Percentiles rank a stretch among this genome's conserved stretches.
Conservation (phyloP, 306 rosid genomes). For the Potentilla sterilis region DNA sequence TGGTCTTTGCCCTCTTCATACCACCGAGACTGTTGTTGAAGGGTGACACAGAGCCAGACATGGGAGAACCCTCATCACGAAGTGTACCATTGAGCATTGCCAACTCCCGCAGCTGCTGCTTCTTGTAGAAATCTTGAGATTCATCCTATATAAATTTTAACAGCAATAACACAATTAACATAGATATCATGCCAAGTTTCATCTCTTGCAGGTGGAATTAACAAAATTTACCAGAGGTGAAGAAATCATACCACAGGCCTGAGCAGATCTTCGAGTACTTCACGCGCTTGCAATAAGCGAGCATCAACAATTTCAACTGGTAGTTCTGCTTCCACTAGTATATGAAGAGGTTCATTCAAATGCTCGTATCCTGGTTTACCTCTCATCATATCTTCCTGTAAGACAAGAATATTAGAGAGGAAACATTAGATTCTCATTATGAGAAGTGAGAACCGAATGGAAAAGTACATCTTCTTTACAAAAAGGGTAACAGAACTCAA, state of each 20-base stretch:
- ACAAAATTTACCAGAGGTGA: slow-evolving; percentile 13
- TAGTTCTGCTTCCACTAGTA: slow-evolving; percentile 84
- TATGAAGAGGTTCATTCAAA: slow-evolving; percentile 89
- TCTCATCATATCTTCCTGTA: slow-evolving; percentile 90
- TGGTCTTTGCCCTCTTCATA: slow-evolving; percentile 98
- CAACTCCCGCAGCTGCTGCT: slow-evolving; percentile 92
- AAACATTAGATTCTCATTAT: neutral
- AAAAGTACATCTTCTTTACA: neutral
- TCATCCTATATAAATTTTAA: slow-evolving; percentile 53
- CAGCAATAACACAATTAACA: neutral
- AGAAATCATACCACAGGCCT: slow-evolving; percentile 57
- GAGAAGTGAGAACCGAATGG: neutral
- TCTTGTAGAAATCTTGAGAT: slow-evolving; percentile 95
- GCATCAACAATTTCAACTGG: slow-evolving; percentile 85
- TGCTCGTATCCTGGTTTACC: slow-evolving; percentile 94
- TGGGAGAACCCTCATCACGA: slow-evolving; percentile 93
- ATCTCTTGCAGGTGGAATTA: neutral
- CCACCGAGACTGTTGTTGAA: slow-evolving; percentile 96
- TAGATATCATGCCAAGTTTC: neutral
- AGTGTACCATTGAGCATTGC: slow-evolving; percentile 94
- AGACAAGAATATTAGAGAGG: slow-evolving; percentile 16
- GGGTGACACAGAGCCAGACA: slow-evolving; percentile 90
- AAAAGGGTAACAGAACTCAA: neutral
- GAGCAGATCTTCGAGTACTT: slow-evolving; percentile 76
- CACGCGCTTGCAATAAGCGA: slow-evolving; percentile 79